Base-by-base conservation (phyloP, 2,329 filamentous ascomycete genomes). In the Exophiala sideris region DNA sequence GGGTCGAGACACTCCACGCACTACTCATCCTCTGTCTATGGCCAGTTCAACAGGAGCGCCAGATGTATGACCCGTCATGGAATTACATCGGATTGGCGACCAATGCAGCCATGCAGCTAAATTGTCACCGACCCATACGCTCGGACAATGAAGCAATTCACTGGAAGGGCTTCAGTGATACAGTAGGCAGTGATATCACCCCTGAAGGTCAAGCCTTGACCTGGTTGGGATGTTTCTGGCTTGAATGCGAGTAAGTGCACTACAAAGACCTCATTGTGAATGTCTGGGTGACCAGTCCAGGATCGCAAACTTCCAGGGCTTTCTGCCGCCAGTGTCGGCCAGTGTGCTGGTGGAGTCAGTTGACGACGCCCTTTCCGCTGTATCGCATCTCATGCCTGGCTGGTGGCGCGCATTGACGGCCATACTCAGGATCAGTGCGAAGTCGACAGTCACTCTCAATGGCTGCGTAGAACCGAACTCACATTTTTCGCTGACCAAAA, bases 41-140 rank as follows among this genome's bases (percentile, higher is more conserved):
- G 48, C 48, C 48, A 5, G 20, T 45, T 21, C 48, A 36, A 7
- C 42, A 50, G 21, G 18, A 34, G 20, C 21, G 48, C 12, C 12
- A 34, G 16, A 16, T 41, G n/a, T 44, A 45, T 29, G 48, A 50
- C 34, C 48, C 48, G 29, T 44, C 21, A 21, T 50, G 48, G 48
- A 44, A 32, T 32, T 45, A 35, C 21, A 50, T 50, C 21, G 48
- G 48, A n/a, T 32, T 50, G 21, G 48, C 48, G 29, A 44, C 35
- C 24, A 39, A 50, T n/a, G 32, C 36, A 33, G 21, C 36, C n/a
- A 38, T 36, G 14, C 34, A 20, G 10, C 24, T 50, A 7, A 21
- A 50, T 35, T 45, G 39, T 29, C 48, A 50, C 21, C 24, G 24
- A 29, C 24, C 24, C 24, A 29, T 29, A 29, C 5, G 7, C 24